Conservation (phyloP, 768 basidiomycete species). For the Holtermanniella nyarrowii region DNA sequence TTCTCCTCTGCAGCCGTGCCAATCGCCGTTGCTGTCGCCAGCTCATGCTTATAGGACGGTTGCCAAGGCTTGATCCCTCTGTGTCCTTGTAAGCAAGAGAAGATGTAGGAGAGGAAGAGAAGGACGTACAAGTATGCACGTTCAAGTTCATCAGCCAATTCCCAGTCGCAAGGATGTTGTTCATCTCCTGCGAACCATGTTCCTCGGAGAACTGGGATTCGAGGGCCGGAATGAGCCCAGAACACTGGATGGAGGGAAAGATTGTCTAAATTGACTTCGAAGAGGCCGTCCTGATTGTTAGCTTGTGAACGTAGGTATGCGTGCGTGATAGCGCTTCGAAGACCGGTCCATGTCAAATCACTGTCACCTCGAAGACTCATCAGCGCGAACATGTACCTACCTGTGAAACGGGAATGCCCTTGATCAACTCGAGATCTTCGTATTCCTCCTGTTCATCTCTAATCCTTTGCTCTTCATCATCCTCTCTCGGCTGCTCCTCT, state of each 20-base stretch:
- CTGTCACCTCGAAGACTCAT: background rate
- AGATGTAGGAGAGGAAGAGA: background rate
- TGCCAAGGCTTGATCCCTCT: slow-evolving; percentile 42
- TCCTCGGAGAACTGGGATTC: slow-evolving; percentile 41
- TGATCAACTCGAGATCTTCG: slow-evolving; percentile 31
- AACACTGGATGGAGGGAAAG: slow-evolving; percentile 43
- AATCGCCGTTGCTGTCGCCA: slow-evolving; percentile 40
- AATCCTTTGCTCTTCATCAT: slow-evolving; percentile 7
- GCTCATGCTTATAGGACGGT: slow-evolving; percentile 42
- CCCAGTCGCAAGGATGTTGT: slow-evolving; percentile 41
- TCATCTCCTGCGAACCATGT: slow-evolving; percentile 44
- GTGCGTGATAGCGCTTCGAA: too few species aligned
- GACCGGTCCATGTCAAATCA: too few species aligned
- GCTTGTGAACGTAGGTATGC: background rate
- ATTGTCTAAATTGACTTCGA: slow-evolving; percentile 34
- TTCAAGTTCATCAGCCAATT: slow-evolving; percentile 42
- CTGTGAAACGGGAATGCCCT: slow-evolving; percentile 36
- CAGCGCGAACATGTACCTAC: too few species aligned
- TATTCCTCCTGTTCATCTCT: slow-evolving; percentile 23
- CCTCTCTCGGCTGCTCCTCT: slow-evolving; percentile 11
- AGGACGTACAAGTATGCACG: slow-evolving; percentile 36
- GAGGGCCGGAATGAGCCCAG: slow-evolving; percentile 42
- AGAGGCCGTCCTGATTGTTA: slow-evolving; percentile 32
- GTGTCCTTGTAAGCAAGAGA: slow-evolving; percentile 4
- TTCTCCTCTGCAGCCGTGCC: slow-evolving; percentile 43